These are phyloP conservation scores for Taphrina wiesneri DNA, from an alignment of 1,139 yeast genomes.

Conservation along the genomic window DNA sequence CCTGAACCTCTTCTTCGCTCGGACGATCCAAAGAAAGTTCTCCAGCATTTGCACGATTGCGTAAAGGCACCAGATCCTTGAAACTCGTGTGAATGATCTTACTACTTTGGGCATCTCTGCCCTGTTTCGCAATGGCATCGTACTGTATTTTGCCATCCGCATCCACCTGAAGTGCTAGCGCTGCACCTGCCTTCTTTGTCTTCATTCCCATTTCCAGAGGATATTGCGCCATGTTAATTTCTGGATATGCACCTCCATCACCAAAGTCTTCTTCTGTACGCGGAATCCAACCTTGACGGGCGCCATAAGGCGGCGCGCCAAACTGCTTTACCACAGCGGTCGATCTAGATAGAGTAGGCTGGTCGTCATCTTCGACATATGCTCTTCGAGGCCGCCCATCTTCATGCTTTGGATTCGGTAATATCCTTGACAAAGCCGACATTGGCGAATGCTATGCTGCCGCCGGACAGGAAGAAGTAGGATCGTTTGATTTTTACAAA, in stretches of 20 bases:
- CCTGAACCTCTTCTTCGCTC: conserved; percentile 48
- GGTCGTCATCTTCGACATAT: neutral
- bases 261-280: conserved; percentile 43
- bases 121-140: conserved; percentile 47
- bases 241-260: conserved; percentile 49
- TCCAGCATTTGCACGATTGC: conserved; percentile 50
- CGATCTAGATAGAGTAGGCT: neutral
- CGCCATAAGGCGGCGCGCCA: conserved; percentile 44
- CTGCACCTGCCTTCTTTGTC: conserved; percentile 39
- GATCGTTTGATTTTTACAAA: too few relatives aligned
- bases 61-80: conserved; percentile 53
- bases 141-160: conserved; percentile 46
- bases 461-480: too few relatives aligned
- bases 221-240: conserved; percentile 46
- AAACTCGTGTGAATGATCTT: conserved; percentile 48
- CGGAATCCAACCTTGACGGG: conserved; percentile 45
- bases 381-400: neutral
- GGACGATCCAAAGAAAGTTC: conserved; percentile 49
- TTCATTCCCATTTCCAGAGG: conserved; percentile 46
- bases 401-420: conserved; percentile 21
- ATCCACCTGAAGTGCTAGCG: conserved; percentile 46
- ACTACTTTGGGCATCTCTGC: conserved; percentile 41
- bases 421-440: conserved; percentile 20
- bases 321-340: neutral
- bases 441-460: too few relatives aligned